Evolutionary conservation across 1,284 basidiomycete genomes (phyloP), one percentile per base, ranked within the genome.

Genomic region (Spongispora temasekensis): DNA sequence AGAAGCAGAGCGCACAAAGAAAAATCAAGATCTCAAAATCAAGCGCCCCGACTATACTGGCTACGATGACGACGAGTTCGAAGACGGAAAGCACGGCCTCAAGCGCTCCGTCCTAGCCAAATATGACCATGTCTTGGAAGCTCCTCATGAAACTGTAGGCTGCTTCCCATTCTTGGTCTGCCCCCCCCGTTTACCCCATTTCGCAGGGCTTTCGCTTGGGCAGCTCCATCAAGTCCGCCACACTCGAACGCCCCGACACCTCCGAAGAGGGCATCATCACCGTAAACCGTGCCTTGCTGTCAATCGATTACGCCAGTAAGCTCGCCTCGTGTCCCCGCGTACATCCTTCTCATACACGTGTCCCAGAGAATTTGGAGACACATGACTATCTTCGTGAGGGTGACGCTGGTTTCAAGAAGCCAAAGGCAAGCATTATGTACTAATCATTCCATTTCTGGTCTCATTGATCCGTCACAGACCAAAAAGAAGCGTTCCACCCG

Each of bases 41-140:
- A 97, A 97, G 78, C 91, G 88, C 51, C 85, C 87, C 50, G 88
- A 93, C 69, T 99, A 99, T 72, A 97, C 93, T 0, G 97, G 97
- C 25, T 95, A 95, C 72, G 97, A 99, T 70, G 97, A 99, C 68
- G 95, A 97, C 4, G 96, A 98, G 70, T 95, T 97, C 65, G 78
- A 79, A 19, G 84, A 85, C 30, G 89, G 90, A 37, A 83, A 83
- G 70, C 84, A 83, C 46, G 94, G 93, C 23, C 82, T 89, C 80
- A 94, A 93, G 73, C 85, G 87, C 15, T 85, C 91, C n/a, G 83
- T 99, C 35, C 78, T 99, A 48, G 82, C 91, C 50, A 99, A 99
- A 74, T 99, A 99, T 71, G 97, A 99, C 69, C 93, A 96, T 65
- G 92, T 91, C 62, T 79, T 93, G 62, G 85, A 92, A 64, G 89